Evolutionary conservation across 805 yeast genomes (phyloP), one percentile per base, ranked within the genome.

Genomic region (Candida hispaniensis): DNA sequence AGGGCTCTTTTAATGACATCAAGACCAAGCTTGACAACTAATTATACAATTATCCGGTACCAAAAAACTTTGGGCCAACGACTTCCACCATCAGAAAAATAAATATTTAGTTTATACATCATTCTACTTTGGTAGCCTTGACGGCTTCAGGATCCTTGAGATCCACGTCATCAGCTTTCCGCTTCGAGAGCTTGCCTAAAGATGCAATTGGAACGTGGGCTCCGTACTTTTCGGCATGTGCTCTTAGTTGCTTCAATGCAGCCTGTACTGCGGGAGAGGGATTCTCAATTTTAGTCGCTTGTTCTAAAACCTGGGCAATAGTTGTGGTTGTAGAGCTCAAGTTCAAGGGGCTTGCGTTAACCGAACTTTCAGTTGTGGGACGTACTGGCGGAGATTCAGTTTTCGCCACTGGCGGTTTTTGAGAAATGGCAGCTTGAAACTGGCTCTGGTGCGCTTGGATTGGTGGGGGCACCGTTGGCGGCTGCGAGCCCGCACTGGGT

Each of bases 1-100:
- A 88, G 62, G 73, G 78, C 38, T 83, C 95, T 7, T 91, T 88
- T 62, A 80, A 81, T 56, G 81, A 83, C 52, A 91, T 81, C 22
- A 8, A 20, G 14, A 26, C 30, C 30, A 26, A 34, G 32, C 38
- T 34, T 23, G 24, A 32, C 28, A 23, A 23, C 13, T 27, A 32
- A 7, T 27, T n/a, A n/a, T n/a, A n/a, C n/a, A n/a, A n/a, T n/a
- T n/a, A n/a, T n/a, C n/a, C n/a, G n/a, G n/a, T n/a, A n/a, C n/a
- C n/a, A n/a, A n/a, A n/a, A n/a, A n/a, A n/a, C n/a, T n/a, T n/a
- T n/a, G n/a, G n/a, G n/a, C n/a, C n/a, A n/a, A n/a, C n/a, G n/a
- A n/a, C n/a, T n/a, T n/a, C n/a, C n/a, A n/a, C n/a, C n/a, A 30
- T 30, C 24, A 32, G 22, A 27, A 32, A 32, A 23, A 32, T 23